Base-by-base conservation (phyloP, 768 basidiomycete species). In the Amanita pseudoporphyria region DNA sequence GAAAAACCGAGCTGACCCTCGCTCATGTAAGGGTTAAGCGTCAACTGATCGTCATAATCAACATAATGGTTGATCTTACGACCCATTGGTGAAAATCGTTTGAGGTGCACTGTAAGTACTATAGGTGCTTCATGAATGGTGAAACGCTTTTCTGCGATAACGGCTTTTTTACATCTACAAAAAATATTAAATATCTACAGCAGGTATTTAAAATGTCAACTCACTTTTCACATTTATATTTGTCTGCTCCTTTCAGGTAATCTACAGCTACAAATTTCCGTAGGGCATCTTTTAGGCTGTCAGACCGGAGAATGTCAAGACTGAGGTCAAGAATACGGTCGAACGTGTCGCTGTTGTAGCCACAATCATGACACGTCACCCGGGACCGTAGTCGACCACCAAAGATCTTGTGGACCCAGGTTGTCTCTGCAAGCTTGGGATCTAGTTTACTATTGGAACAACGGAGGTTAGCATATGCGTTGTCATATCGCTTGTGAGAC, bases 201-300 rank as follows among this genome's bases (percentile, higher is more conserved):
- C 14, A 7, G 30, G n/a, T 4, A n/a, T 13, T 4, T 3, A 9
- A 24, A 24, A 4, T 14, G 28, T 32, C 28, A 32, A 74, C 87
- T 58, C 62, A 96, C 92, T 91, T 97, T 68, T 99, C 96, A 66
- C 96, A 99, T 63, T 94, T 91, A 66, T 99, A 99, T 68, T 94
- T 94, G 72, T 99, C 91, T 5, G 82, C 80, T 0, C 95, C 96
- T 53, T 81, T 87, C 54, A 99, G 65, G 54, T 76, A 71, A 60
- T 99, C 96, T 41, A 86, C 70, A 6, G 80, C 82, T 32, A 87
- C 79, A 58, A 96, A 96, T 59, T 82, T 85, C 31, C 76, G 73
- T 50, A 95, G 65, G 2, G 89, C 91, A 3, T 85, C 81, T 62
- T 73, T 80, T 45, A 97, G 58, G 3, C 71, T 73, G 28, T 71